A percentile compares a stretch with the other conserved stretches of the same genome.
Evolutionary conservation across 129 eudicot genomes (phyloP).

Genomic region (Centaurea solstitialis): DNA sequence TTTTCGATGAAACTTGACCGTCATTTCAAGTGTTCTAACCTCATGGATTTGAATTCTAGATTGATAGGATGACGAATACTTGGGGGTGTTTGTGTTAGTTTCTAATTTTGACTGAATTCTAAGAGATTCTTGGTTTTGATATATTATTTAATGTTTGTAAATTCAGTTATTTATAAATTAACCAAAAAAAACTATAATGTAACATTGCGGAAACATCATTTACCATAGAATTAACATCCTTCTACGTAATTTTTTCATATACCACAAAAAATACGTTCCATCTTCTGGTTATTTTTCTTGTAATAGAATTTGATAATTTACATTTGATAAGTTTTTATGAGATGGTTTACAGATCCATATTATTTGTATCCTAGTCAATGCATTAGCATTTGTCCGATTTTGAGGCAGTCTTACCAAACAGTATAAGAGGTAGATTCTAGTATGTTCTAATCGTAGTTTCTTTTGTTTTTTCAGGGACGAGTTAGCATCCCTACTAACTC

Average conservation of each 20-base stretch:
- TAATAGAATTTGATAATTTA: neutral
- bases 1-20: neutral
- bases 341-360: neutral
- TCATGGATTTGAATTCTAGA: neutral
- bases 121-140: neutral
- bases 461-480: constrained; percentile 60
- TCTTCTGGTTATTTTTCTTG: neutral
- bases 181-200: neutral
- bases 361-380: neutral
- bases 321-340: neutral
- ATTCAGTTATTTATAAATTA: neutral
- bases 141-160: neutral
- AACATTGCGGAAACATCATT: neutral
- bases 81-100: constrained; percentile 9
- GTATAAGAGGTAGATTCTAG: neutral
- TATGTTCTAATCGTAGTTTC: constrained; percentile 26
- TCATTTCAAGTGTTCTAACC: constrained; percentile 1
- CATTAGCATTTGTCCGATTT: neutral
- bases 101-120: neutral
- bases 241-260: neutral
- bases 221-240: neutral
- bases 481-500: constrained; percentile 54
- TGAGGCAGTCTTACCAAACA: neutral
- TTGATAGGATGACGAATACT: neutral
- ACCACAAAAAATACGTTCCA: neutral